Percentiles rank a stretch among this genome's conserved stretches.
phyloP scores from a whole-genome alignment of 2,329 filamentous ascomycete species.

The Aureobasidium sp. region DNA sequence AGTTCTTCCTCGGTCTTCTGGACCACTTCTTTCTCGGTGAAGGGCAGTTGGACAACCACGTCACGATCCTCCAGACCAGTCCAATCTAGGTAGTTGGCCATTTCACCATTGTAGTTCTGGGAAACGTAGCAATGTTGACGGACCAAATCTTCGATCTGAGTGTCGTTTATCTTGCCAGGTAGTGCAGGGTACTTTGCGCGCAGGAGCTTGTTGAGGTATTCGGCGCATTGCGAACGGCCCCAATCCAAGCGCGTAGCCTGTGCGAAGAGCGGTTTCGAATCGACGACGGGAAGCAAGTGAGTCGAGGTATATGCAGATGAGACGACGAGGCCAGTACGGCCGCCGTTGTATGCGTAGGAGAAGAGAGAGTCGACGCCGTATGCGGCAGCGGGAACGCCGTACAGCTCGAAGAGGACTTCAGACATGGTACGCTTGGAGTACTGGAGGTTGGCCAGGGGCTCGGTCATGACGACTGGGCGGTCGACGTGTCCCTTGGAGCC shows the following conservation, averaged over 20 bases:
- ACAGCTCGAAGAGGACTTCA: conserved; percentile 94
- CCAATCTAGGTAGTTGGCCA: conserved; percentile 76
- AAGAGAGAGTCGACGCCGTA: conserved; percentile 97
- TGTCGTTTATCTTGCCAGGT: conserved; percentile 72
- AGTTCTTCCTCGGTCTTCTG: conserved; percentile 95
- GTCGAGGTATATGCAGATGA: conserved; percentile 91
- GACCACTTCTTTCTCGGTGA: conserved; percentile 77
- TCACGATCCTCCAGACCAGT: conserved; percentile 84
- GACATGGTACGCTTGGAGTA: conserved; percentile 82
- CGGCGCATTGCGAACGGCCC: conserved; percentile 82
- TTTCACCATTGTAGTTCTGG: conserved; percentile 69
- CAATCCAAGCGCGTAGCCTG: conserved; percentile 89
- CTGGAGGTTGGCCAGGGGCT: conserved; percentile 80
- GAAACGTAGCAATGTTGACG: conserved; percentile 86
- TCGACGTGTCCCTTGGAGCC: conserved; percentile 65
- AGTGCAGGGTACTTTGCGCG: conserved; percentile 87
- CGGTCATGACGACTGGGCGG: conserved; percentile 87
- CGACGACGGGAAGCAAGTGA: conserved; percentile 86
- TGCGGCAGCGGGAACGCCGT: conserved; percentile 77
- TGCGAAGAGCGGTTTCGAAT: conserved; percentile 72
- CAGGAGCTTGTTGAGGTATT: conserved; percentile 85
- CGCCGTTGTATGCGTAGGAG: conserved; percentile 87
- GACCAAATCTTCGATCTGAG: conserved; percentile 81
- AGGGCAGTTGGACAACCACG: conserved; percentile 84
- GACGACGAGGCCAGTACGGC: conserved; percentile 76